Conservation (phyloP, 176 grass and related monocot species). For the Panicum miliaceum region DNA sequence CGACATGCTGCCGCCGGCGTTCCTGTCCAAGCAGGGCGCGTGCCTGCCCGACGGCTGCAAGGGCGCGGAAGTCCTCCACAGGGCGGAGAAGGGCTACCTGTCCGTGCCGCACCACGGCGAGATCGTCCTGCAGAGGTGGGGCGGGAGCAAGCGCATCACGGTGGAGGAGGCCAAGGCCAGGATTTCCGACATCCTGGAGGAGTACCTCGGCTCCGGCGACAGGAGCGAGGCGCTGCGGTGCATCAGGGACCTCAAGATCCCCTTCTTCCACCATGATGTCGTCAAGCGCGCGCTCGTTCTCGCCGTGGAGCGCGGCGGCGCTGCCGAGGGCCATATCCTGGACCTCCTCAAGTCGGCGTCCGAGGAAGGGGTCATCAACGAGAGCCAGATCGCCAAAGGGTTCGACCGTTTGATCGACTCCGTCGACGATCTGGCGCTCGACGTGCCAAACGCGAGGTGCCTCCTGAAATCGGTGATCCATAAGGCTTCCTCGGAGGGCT, state of each 20-base stretch:
- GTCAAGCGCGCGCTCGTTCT: slow-evolving; percentile 71
- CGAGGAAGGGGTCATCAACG: slow-evolving; percentile 63
- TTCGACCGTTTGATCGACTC: slow-evolving; percentile 65
- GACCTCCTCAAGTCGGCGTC: slow-evolving; percentile 67
- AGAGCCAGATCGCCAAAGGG: slow-evolving; percentile 69
- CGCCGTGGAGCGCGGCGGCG: slow-evolving; percentile 65
- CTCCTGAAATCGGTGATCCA: slow-evolving; percentile 54
- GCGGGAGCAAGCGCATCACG: slow-evolving; percentile 62
- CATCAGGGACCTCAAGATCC: slow-evolving; percentile 74
- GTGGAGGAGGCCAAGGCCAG: slow-evolving; percentile 71
- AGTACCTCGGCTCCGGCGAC: slow-evolving; percentile 64
- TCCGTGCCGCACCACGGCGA: slow-evolving; percentile 72
- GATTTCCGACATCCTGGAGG: slow-evolving; percentile 65
- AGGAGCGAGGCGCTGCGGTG: slow-evolving; percentile 53
- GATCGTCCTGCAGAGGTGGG: slow-evolving; percentile 75
- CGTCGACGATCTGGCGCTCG: slow-evolving; percentile 67
- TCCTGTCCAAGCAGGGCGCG: slow-evolving; percentile 53
- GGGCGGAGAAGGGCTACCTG: slow-evolving; percentile 55
- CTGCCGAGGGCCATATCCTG: slow-evolving; percentile 47
- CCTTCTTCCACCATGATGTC: slow-evolving; percentile 88
- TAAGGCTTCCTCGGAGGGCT: slow-evolving; percentile 64
- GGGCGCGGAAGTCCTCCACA: slow-evolving; percentile 60
- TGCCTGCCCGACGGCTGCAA: slow-evolving; percentile 44
- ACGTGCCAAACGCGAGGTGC: slow-evolving; percentile 66
- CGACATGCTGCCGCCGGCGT: slow-evolving; percentile 68